These are phyloP conservation scores for Astragalus glycyphyllos DNA, from an alignment of 306 rosid species.

Conservation along the genomic window DNA sequence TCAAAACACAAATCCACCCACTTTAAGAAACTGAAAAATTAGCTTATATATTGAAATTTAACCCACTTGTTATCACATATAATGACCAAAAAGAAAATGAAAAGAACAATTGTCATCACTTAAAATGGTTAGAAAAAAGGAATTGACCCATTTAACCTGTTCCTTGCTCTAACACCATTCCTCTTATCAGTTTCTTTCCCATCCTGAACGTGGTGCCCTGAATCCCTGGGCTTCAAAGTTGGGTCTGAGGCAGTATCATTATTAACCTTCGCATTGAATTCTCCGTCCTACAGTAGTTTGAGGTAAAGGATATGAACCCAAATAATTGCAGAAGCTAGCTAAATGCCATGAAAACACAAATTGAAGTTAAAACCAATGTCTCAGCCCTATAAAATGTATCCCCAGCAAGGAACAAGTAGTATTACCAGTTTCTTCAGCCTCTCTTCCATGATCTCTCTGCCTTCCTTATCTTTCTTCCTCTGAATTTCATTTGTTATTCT, in stretches of 20 bases:
- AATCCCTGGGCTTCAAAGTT: constrained; percentile 62
- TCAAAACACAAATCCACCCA: constrained; percentile 24
- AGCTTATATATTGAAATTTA: constrained; percentile 8
- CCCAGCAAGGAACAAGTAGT: constrained; percentile 69
- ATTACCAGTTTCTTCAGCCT: constrained; percentile 85
- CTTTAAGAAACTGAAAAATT: constrained; percentile 19
- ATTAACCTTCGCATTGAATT: constrained; percentile 66
- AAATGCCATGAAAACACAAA: constrained; percentile 87
- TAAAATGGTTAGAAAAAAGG: constrained; percentile 20
- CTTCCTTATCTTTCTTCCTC: constrained; percentile 81
- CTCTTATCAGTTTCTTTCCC: constrained; percentile 63
- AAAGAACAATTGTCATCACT: neutral
- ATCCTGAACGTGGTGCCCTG: constrained; percentile 54
- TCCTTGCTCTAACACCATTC: constrained; percentile 74
- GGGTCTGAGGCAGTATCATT: constrained; percentile 61
- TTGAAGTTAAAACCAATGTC: constrained; percentile 85
- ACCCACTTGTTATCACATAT: neutral
- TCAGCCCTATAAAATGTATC: constrained; percentile 55
- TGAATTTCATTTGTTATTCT: constrained; percentile 80
- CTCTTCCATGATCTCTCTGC: constrained; percentile 75
- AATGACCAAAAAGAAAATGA: neutral
- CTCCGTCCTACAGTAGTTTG: constrained; percentile 99
- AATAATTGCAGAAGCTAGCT: constrained; percentile 99
- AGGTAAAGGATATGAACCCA: constrained; percentile 99
- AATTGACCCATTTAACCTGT: constrained; percentile 55